Evolutionary conservation across 1,284 basidiomycete species (phyloP), one percentile per base, ranked within the genome.

Genomic region (Cutaneotrichosporon sp.): DNA sequence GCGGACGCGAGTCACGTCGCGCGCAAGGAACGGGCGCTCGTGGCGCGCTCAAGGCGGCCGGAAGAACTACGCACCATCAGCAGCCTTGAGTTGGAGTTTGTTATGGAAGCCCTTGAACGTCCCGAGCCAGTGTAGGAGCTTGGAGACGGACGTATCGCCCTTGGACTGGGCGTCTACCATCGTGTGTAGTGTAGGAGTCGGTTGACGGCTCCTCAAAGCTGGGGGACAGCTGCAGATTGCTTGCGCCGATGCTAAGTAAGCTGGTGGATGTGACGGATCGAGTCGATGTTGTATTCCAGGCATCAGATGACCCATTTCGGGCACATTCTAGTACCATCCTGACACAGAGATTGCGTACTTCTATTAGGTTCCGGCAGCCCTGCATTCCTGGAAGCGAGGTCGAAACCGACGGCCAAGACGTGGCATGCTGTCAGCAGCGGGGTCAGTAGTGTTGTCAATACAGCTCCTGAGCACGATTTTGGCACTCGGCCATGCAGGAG

Each of bases 21-120:
- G n/a, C n/a, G n/a, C n/a, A n/a, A n/a, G n/a, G n/a, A n/a, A n/a
- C n/a, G n/a, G n/a, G n/a, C n/a, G n/a, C n/a, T n/a, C n/a, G n/a
- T 37, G 3, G 35, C 19, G 3, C 14, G 35, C 10, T 14, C 17
- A 8, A 37, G 35, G n/a, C n/a, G 5, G n/a, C 17, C 7, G 35
- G 33, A 9, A 7, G n/a, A 10, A 16, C 9, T 1, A 51, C 50
- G 14, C 27, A 52, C 52, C 44, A 32, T 51, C 49, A 3, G 54
- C 54, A 16, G 41, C 26, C 29, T 47, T 32, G 16, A 59, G 53
- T 4, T 31, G 41, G 25, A 55, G 51, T 41, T 53, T 55, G 53
- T 55, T 55, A 45, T 59, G 51, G 45, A 59, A 59, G 35, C 57
- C 57, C 45, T 55, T 55, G 53, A 52, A 59, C 4, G 57, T 53